Conservation (phyloP, 331 rosid genomes). For the Pyracantha coccinea region DNA sequence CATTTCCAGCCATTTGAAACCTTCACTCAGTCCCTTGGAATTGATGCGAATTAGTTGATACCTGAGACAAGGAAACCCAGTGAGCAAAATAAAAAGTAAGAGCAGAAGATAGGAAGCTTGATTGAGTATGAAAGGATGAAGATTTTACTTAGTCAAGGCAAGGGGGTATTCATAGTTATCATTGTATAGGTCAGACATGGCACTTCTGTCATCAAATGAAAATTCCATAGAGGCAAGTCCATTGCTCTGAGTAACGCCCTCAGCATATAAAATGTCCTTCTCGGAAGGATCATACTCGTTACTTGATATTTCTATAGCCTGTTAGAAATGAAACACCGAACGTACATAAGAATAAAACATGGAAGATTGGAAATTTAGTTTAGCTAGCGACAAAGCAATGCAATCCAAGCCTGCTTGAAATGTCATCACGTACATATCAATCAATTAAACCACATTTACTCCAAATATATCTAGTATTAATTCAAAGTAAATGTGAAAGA, state of each 20-base stretch:
- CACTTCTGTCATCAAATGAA: conserved; percentile 79
- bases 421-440: background rate
- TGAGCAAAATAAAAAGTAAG: background rate
- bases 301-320: conserved; percentile 91
- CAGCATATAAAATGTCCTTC: conserved; percentile 72
- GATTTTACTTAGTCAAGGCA: conserved; percentile 53
- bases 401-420: background rate
- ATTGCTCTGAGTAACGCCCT: conserved; percentile 85
- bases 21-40: conserved; percentile 74
- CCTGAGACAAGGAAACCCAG: conserved; percentile 30
- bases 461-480: background rate
- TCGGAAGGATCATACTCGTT: conserved; percentile 89
- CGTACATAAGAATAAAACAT: background rate
- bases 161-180: conserved; percentile 52
- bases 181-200: conserved; percentile 66
- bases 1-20: conserved; percentile 91
- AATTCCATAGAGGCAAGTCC: conserved; percentile 80
- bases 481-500: background rate
- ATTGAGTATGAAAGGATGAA: conserved; percentile 7
- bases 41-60: conserved; percentile 71
- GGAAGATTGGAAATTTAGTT: background rate
- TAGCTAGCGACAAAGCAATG: background rate
- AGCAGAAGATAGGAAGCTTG: background rate
- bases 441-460: background rate
- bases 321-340: conserved; percentile 21